phyloP scores from a whole-genome alignment of 345 rosid genomes.

The Euphorbia peplus region DNA sequence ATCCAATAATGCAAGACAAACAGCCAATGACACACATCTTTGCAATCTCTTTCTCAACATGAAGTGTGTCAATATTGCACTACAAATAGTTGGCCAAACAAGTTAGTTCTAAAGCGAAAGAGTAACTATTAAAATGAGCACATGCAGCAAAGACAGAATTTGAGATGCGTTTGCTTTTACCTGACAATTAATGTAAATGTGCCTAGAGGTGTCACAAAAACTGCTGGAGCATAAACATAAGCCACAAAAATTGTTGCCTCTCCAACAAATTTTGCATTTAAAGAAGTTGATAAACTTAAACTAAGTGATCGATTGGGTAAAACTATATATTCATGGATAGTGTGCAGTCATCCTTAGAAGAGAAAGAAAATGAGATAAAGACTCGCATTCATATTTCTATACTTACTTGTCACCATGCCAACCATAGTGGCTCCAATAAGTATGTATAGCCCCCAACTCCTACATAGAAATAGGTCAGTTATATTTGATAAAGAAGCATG shows the following conservation, averaged over 20 bases:
- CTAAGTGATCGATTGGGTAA: constrained; percentile 6
- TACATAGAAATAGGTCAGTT: too few relatives aligned
- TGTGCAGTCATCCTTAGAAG: too few relatives aligned
- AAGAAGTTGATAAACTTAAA: constrained; percentile 7
- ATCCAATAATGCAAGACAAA: too few relatives aligned
- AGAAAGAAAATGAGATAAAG: neutral
- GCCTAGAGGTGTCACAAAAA: too few relatives aligned
- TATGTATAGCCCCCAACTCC: too few relatives aligned
- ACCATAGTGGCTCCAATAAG: constrained; percentile 99
- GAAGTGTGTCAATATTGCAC: constrained; percentile 87
- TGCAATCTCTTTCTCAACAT: constrained; percentile 67
- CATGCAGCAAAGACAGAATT: constrained; percentile 3
- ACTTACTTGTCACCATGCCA: constrained; percentile 84
- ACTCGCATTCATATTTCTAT: neutral
- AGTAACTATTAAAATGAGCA: neutral
- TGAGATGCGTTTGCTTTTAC: too few relatives aligned
- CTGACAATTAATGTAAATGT: too few relatives aligned
- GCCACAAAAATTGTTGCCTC: constrained; percentile 86
- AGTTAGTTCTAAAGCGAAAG: constrained; percentile 11
- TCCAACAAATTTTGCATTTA: constrained; percentile 64
- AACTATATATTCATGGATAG: neutral
- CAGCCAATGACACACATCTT: too few relatives aligned
- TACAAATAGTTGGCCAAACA: constrained; percentile 26
- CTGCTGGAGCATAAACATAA: too few relatives aligned
- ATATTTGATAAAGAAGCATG: too few relatives aligned